These are phyloP conservation scores for Tolypocladium inflatum DNA, from an alignment of 2,329 filamentous ascomycete species.

Conservation along the genomic window DNA sequence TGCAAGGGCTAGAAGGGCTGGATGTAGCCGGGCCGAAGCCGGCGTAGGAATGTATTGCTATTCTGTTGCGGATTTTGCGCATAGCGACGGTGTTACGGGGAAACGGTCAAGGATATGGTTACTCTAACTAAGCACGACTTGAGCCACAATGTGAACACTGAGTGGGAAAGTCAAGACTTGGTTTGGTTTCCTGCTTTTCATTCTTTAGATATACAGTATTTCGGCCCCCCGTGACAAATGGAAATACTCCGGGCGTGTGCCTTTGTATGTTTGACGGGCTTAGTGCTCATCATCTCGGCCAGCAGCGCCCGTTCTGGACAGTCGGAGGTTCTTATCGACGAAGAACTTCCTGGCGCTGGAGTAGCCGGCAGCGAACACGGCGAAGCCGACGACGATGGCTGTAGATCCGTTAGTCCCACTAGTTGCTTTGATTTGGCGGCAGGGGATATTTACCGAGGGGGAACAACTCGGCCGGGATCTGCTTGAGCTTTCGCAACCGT, in stretches of 20 bases:
- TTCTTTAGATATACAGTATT: slow-evolving; percentile 10
- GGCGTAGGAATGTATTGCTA: slow-evolving; percentile 36
- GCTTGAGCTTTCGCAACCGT: slow-evolving; percentile 80
- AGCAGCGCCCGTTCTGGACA: slow-evolving; percentile 56
- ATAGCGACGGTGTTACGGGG: slow-evolving; percentile 37
- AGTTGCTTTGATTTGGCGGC: neutral
- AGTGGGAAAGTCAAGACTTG: neutral
- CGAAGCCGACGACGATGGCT: slow-evolving; percentile 84
- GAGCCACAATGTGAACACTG: neutral
- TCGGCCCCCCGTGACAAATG: slow-evolving; percentile 3
- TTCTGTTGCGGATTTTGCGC: slow-evolving; percentile 19
- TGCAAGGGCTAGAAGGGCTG: slow-evolving; percentile 89
- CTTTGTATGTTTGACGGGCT: slow-evolving; percentile 1
- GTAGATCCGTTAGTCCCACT: slow-evolving; percentile 1
- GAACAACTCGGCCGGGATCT: slow-evolving; percentile 86
- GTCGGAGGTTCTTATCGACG: slow-evolving; percentile 86
- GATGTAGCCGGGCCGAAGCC: slow-evolving; percentile 90
- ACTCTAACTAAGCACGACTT: slow-evolving; percentile 6
- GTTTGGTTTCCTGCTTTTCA: slow-evolving; percentile 4
- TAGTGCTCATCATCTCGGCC: slow-evolving; percentile 27
- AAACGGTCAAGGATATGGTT: slow-evolving; percentile 3
- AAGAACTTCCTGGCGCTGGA: slow-evolving; percentile 73
- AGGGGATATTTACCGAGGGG: slow-evolving; percentile 62
- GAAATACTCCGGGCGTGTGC: slow-evolving; percentile 1
- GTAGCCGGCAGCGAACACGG: slow-evolving; percentile 72